Percentiles rank a stretch among this genome's conserved stretches.
phyloP scores from a whole-genome alignment of 495 filamentous ascomycete species.

The Talaromyces liani region DNA sequence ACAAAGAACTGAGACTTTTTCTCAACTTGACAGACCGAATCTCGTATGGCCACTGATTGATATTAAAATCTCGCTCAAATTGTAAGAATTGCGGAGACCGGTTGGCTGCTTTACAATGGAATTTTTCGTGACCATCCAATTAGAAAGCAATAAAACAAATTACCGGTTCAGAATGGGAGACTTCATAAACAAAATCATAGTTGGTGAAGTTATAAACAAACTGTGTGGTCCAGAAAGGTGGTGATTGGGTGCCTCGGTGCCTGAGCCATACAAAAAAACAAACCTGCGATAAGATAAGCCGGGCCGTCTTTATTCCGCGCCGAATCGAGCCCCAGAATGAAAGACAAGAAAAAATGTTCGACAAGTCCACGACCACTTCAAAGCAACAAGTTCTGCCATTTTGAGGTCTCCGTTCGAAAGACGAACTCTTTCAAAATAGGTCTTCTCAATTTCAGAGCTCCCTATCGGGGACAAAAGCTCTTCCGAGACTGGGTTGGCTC shows the following conservation, averaged over 20 bases:
- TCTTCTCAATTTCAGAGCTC: slow-evolving; percentile 18
- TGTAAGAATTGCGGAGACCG: too few species aligned
- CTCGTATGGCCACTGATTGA: background rate
- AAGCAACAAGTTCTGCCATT: background rate
- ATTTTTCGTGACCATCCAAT: too few species aligned
- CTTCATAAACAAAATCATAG: background rate
- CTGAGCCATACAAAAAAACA: background rate
- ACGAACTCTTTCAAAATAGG: slow-evolving; percentile 19
- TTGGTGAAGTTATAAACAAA: background rate
- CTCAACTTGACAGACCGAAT: background rate
- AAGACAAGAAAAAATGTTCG: background rate
- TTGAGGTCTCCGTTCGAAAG: background rate
- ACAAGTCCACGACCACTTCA: background rate
- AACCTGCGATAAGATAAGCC: slow-evolving; percentile 8
- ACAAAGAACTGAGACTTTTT: background rate
- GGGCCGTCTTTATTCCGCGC: slow-evolving; percentile 7
- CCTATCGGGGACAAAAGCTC: slow-evolving; percentile 21
- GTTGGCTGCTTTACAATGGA: too few species aligned
- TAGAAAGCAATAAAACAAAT: too few species aligned
- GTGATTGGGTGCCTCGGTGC: background rate
- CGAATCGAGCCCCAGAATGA: background rate
- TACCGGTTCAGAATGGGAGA: too few species aligned
- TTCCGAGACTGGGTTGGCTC: slow-evolving; percentile 6
- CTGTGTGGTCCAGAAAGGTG: background rate
- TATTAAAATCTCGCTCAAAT: background rate